These are phyloP conservation scores for Ogataea hybrid DNA, from an alignment of 1,139 yeast genomes.

Conservation along the genomic window DNA sequence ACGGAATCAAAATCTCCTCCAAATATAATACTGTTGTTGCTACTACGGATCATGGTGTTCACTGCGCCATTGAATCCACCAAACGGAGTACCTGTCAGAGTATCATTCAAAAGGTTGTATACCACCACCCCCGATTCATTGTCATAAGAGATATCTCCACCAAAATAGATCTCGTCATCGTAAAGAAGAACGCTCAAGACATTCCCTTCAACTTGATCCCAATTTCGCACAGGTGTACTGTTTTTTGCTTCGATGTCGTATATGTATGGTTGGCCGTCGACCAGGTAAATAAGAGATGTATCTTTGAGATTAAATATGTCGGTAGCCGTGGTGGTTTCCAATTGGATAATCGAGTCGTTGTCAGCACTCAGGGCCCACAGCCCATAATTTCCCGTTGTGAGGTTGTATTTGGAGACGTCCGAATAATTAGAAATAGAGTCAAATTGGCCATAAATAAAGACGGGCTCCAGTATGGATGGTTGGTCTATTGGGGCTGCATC, in stretches of 20 bases:
- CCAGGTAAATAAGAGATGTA: conserved; percentile 18
- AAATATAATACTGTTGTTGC: conserved; percentile 59
- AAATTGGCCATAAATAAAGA: conserved; percentile 67
- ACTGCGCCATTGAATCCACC: conserved; percentile 71
- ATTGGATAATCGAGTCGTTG: conserved; percentile 13
- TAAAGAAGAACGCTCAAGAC: conserved; percentile 53
- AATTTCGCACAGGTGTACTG: conserved; percentile 40
- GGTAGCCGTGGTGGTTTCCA: conserved; percentile 3
- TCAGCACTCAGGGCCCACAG: conserved; percentile 19
- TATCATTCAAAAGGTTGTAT: conserved; percentile 51
- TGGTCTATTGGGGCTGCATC: conserved; percentile 7
- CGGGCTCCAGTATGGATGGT: conserved; percentile 20
- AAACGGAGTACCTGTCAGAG: conserved; percentile 58
- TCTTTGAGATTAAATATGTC: conserved; percentile 10
- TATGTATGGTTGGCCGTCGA: conserved; percentile 24
- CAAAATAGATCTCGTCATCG: conserved; percentile 60
- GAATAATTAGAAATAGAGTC: conserved; percentile 58
- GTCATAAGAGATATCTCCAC: conserved; percentile 66
- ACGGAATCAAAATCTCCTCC: conserved; percentile 74
- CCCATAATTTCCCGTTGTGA: conserved; percentile 19
- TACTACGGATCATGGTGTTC: conserved; percentile 59
- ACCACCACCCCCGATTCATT: conserved; percentile 62
- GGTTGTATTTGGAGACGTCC: conserved; percentile 50
- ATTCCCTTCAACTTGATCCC: conserved; percentile 43
- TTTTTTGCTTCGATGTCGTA: conserved; percentile 28